A percentile compares a stretch with the other conserved stretches of the same genome.
These are phyloP conservation scores for Cantharellus cinnabarinus DNA, from an alignment of 768 basidiomycete species.

Conservation along the genomic window DNA sequence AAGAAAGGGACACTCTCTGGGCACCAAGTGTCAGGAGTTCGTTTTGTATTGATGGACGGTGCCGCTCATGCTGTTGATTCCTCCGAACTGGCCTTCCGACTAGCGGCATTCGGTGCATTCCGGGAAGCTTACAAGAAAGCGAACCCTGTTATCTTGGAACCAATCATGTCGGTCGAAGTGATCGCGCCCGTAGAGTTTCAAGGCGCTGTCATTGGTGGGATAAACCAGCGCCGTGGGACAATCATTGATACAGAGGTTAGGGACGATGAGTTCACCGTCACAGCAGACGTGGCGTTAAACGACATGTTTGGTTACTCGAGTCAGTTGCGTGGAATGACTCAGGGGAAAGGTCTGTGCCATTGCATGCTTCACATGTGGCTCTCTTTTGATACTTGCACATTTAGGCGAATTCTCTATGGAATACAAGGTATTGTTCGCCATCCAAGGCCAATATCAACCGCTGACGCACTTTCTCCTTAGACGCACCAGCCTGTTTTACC, in stretches of 20 bases:
- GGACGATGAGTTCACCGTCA: constrained; percentile 86
- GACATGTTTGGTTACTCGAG: constrained; percentile 98
- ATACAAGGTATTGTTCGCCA: constrained; percentile 30
- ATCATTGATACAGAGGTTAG: constrained; percentile 92
- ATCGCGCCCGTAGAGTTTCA: constrained; percentile 95
- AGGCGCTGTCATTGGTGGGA: constrained; percentile 71
- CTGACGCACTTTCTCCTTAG: constrained; percentile 17
- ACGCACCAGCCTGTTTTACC: constrained; percentile 69
- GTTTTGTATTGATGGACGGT: constrained; percentile 80
- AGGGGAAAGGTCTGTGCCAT: constrained; percentile 81
- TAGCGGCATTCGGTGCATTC: constrained; percentile 82
- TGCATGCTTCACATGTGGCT: constrained; percentile 22
- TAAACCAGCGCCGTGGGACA: constrained; percentile 81
- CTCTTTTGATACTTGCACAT: constrained; percentile 16
- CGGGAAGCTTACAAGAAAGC: constrained; percentile 68
- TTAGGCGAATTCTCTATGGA: constrained; percentile 28
- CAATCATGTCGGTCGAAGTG: constrained; percentile 98
- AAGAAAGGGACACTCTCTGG: constrained; percentile 83
- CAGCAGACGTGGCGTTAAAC: constrained; percentile 82
- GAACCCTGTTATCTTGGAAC: constrained; percentile 71
- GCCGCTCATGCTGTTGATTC: constrained; percentile 89
- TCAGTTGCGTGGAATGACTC: constrained; percentile 79
- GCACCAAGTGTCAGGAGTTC: constrained; percentile 66
- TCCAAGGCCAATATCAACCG: not conserved
- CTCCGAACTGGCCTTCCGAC: constrained; percentile 84